Evolutionary conservation across 805 yeast genomes (phyloP).

Genomic region (Saturnispora kantuleensis): DNA sequence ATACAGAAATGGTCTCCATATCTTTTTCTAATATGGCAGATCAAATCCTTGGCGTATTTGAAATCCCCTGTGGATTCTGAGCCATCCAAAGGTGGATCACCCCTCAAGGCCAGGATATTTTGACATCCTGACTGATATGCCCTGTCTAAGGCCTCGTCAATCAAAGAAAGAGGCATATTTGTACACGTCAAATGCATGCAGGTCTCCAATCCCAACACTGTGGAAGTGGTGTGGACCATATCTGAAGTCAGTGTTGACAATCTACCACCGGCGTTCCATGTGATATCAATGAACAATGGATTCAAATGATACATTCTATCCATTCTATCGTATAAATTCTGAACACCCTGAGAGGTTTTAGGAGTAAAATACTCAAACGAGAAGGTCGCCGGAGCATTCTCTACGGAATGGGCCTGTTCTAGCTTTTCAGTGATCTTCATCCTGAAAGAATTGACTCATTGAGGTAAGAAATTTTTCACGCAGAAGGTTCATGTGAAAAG

Average conservation of each 20-base stretch:
- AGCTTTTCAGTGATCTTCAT: slow-evolving; percentile 42
- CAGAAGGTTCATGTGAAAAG: slow-evolving; percentile 1
- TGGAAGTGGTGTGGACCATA: slow-evolving; percentile 83
- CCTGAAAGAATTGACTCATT: slow-evolving; percentile 1
- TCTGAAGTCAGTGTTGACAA: slow-evolving; percentile 77
- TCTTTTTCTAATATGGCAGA: slow-evolving; percentile 58
- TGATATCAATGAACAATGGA: slow-evolving; percentile 89
- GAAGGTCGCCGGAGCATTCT: slow-evolving; percentile 51
- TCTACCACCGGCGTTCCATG: slow-evolving; percentile 98
- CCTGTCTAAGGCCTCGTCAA: slow-evolving; percentile 74
- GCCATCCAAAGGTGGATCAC: slow-evolving; percentile 84
- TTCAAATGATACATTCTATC: slow-evolving; percentile 90
- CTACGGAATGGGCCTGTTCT: slow-evolving; percentile 28
- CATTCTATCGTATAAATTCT: slow-evolving; percentile 92
- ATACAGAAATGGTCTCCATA: slow-evolving; percentile 88
- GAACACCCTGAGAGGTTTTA: slow-evolving; percentile 94
- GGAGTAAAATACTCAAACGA: slow-evolving; percentile 97
- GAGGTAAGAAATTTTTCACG: not conserved
- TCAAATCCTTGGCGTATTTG: slow-evolving; percentile 78
- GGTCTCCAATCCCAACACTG: slow-evolving; percentile 85
- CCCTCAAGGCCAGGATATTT: slow-evolving; percentile 87
- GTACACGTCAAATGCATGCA: slow-evolving; percentile 98
- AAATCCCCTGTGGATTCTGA: slow-evolving; percentile 76
- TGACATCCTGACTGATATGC: slow-evolving; percentile 93
- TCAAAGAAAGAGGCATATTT: slow-evolving; percentile 73